Evolutionary conservation across 1,139 yeast genomes (phyloP), one percentile per base, ranked within the genome.

Genomic region (Protomyces inundatus): DNA sequence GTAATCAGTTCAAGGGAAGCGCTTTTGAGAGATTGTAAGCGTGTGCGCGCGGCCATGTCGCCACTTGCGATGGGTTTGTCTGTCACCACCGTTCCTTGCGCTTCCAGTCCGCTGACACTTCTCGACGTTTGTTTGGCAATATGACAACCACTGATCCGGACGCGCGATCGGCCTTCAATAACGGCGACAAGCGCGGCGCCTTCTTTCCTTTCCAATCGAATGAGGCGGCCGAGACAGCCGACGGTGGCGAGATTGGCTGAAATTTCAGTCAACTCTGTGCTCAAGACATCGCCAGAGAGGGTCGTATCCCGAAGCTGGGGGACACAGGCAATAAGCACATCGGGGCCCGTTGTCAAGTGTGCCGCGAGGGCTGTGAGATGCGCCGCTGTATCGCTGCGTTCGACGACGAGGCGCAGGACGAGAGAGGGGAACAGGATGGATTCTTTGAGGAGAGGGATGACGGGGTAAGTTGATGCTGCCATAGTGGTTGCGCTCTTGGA

Each of bases 171-270:
- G 12, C 74, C 74, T 61, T 72, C 74, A 14, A 72, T 55, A 12
- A 71, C 68, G 32, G 70, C 64, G 35, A 66, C 65, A 32, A 64
- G 60, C 14, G 64, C 56, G 23, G 23, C 23, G 14, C 64, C 67
- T 12, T 54, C 64, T 53, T 39, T 55, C 10, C 68, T 55, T 42
- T 69, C 70, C 30, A 68, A 46, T 14, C 71, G 65, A 12, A 69
- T 66, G 5, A 72, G 67, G 32, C 70, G 65, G 9, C 73, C 74
- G 4, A 71, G 53, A 33, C 72, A 70, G 0, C 75, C 74, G 39
- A 62, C 61, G 7, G 65, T 58, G 33, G 56, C 62, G 35, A 58
- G 52, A 40, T 52, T 58, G n/a, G 56, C 35, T 32, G 12, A 10
- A 10, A 58, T 7, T 23, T 58, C 62, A 5, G 35, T 39, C 12